phyloP scores from a whole-genome alignment of 2,329 filamentous ascomycete genomes.

The Parafenestella ontariensis region DNA sequence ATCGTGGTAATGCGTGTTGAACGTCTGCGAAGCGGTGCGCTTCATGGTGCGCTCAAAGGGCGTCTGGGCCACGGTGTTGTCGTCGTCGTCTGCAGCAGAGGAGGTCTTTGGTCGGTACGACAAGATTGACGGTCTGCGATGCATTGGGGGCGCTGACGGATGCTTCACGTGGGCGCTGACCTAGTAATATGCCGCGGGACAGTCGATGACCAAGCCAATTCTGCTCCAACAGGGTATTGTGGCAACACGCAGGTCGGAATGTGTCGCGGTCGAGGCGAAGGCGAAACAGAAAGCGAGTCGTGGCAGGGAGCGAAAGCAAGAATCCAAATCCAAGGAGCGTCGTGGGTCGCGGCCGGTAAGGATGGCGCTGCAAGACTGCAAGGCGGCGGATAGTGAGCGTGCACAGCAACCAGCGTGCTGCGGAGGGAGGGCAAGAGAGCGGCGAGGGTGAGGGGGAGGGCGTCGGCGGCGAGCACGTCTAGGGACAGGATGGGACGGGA shows the following conservation, averaged over 20 bases:
- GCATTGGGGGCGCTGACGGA: constrained; percentile 37
- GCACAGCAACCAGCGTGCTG: constrained; percentile 12
- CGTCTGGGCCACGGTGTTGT: constrained; percentile 26
- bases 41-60: constrained; percentile 43
- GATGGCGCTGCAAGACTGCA: background rate
- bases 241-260: too few species aligned
- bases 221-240: too few species aligned
- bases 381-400: constrained; percentile 16
- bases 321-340: constrained; percentile 3
- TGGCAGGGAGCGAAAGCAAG: background rate
- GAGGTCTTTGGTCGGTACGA: constrained; percentile 49
- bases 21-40: constrained; percentile 48
- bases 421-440: constrained; percentile 8
- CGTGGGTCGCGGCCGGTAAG: background rate
- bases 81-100: constrained; percentile 54
- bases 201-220: too few species aligned
- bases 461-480: background rate
- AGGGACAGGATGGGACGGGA: background rate
- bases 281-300: constrained; percentile 6
- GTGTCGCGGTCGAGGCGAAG: background rate
- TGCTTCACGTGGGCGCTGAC: constrained; percentile 2
- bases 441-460: background rate
- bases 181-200: too few species aligned
- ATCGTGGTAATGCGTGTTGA: constrained; percentile 36
- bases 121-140: constrained; percentile 46